Conservation (phyloP, 2,329 filamentous ascomycete species). For the Penicillium sp. region DNA sequence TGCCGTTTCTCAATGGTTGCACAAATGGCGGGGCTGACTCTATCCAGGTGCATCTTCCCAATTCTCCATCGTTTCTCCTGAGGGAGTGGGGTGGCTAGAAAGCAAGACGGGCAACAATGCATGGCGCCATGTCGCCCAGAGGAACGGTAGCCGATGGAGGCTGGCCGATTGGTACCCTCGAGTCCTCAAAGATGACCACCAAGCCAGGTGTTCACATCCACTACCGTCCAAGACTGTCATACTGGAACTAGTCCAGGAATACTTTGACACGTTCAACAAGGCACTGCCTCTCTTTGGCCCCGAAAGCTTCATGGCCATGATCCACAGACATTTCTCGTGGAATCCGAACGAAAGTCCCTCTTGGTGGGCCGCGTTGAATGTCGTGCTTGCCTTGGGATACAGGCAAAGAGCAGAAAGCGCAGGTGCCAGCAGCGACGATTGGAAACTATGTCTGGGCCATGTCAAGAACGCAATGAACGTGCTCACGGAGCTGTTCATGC, state of each 20-base stretch:
- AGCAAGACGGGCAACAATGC: conserved; percentile 1
- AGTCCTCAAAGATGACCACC: conserved; percentile 13
- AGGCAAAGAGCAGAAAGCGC: conserved; percentile 13
- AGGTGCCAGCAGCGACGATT: conserved; percentile 9
- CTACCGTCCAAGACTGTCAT: conserved; percentile 12
- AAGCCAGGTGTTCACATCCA: conserved; percentile 11
- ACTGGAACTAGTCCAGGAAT: conserved; percentile 11
- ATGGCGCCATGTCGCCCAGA: conserved; percentile 4
- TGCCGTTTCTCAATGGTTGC: background rate
- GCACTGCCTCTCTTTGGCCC: conserved; percentile 15
- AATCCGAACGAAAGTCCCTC: conserved; percentile 22
- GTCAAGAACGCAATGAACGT: conserved; percentile 24
- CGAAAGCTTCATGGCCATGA: conserved; percentile 3
- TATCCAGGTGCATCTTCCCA: conserved; percentile 20
- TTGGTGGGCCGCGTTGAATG: conserved; percentile 22
- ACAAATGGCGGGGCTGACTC: background rate
- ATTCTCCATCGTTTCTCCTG: conserved; percentile 6
- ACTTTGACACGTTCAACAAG: conserved; percentile 16
- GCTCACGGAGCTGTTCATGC: conserved; percentile 18
- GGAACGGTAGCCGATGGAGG: conserved; percentile 9
- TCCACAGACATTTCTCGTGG: conserved; percentile 22
- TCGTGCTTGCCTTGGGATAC: conserved; percentile 23
- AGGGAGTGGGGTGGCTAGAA: background rate
- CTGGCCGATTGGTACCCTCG: conserved; percentile 19
- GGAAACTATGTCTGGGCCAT: conserved; percentile 21